These are phyloP conservation scores for Malassezia japonica DNA, from an alignment of 1,284 basidiomycete species.

Conservation along the genomic window DNA sequence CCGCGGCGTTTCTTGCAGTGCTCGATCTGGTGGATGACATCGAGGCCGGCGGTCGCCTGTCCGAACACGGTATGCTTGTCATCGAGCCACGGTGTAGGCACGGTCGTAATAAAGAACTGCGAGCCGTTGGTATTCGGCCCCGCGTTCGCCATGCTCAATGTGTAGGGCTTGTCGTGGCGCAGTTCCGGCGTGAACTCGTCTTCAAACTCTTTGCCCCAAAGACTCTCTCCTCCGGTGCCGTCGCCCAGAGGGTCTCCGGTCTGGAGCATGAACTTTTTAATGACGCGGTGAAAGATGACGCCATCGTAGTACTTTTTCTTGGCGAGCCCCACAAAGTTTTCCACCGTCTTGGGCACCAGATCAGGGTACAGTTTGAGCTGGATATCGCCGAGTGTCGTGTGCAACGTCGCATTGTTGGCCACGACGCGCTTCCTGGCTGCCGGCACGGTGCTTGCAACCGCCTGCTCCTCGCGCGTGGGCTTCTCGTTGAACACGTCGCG, in stretches of 20 bases:
- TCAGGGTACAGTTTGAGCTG: constrained; percentile 73
- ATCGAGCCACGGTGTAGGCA: constrained; percentile 80
- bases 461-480: constrained; percentile 90
- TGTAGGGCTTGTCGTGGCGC: constrained; percentile 87
- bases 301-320: constrained; percentile 85
- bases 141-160: constrained; percentile 98
- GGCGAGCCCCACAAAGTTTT: constrained; percentile 94
- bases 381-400: constrained; percentile 92
- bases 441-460: constrained; percentile 61
- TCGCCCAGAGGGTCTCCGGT: constrained; percentile 94
- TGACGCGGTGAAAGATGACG: constrained; percentile 92
- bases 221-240: constrained; percentile 84
- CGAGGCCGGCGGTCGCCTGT: constrained; percentile 53
- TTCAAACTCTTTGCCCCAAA: constrained; percentile 90
- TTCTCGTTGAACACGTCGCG: constrained; percentile 97
- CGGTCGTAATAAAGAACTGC: constrained; percentile 98
- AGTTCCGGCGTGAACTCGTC: constrained; percentile 78
- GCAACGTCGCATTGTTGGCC: constrained; percentile 61
- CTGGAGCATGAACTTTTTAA: constrained; percentile 98
- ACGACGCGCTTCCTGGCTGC: constrained; percentile 51
- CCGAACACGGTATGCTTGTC: constrained; percentile 57
- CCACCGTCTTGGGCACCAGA: constrained; percentile 83
- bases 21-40: constrained; percentile 69
- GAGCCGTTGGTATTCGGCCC: constrained; percentile 86
- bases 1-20: constrained; percentile 53